Percentiles rank a stretch among this genome's conserved stretches.
Conservation (phyloP, 2,329 filamentous ascomycete genomes). For the Apiospora arundinis region DNA sequence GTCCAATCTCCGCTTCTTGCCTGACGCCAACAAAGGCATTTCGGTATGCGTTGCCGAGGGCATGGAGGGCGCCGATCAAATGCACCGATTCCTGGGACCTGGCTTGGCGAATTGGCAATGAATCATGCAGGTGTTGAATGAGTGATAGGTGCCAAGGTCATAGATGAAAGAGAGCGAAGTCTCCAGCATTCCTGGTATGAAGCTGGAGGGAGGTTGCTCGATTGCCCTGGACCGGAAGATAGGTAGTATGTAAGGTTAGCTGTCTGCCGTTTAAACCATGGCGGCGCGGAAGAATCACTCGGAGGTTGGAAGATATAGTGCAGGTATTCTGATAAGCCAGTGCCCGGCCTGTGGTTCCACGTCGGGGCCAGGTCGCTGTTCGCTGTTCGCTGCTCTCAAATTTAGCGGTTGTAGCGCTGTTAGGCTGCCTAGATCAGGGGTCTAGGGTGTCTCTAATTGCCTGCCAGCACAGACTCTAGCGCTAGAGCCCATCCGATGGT, state of each 20-base stretch:
- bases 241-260: background rate
- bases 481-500: background rate
- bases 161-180: background rate
- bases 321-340: constrained; percentile 7
- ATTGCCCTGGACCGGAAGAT: background rate
- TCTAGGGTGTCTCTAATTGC: background rate
- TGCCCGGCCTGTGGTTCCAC: background rate
- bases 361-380: background rate
- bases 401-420: background rate
- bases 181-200: constrained; percentile 1
- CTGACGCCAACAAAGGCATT: constrained; percentile 36
- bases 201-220: constrained; percentile 9
- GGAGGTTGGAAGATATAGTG: background rate
- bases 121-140: constrained; percentile 16
- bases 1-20: constrained; percentile 47
- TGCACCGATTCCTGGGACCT: constrained; percentile 3
- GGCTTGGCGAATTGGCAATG: constrained; percentile 22
- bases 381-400: too few relatives aligned
- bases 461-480: background rate
- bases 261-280: constrained; percentile 7
- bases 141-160: background rate
- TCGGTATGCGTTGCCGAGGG: constrained; percentile 44
- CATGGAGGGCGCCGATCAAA: constrained; percentile 35
- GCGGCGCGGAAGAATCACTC: constrained; percentile 22
- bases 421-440: constrained; percentile 5